phyloP scores from a whole-genome alignment of 164 flowering plant genomes.

The Vitis amurensis region DNA sequence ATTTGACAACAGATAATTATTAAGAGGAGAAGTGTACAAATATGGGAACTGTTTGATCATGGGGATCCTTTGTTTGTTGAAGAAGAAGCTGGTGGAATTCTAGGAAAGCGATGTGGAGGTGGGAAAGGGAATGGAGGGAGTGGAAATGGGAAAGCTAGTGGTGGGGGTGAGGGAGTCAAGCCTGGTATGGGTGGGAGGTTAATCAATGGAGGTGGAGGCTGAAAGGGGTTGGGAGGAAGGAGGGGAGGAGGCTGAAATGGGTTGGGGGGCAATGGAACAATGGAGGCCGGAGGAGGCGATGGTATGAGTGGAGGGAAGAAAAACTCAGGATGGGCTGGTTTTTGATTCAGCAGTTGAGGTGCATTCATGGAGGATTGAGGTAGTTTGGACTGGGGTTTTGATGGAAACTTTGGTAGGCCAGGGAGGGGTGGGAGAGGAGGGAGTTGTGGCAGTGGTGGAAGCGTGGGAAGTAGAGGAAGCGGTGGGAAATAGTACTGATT shows the following conservation, averaged over 20 bases:
- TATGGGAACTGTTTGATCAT: constrained; percentile 7
- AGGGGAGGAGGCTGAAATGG: constrained; percentile 19
- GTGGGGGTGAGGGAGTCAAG: constrained; percentile 28
- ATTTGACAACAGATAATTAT: not conserved
- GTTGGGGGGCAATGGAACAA: constrained; percentile 18
- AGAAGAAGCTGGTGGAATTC: constrained; percentile 49
- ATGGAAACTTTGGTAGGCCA: constrained; percentile 32
- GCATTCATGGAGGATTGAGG: not conserved
- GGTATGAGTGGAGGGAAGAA: constrained; percentile 22
- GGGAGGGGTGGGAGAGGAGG: constrained; percentile 26
- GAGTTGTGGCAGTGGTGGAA: constrained; percentile 19
- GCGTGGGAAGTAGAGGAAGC: constrained; percentile 20
- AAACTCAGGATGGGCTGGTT: constrained; percentile 3
- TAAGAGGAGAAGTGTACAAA: constrained; percentile 6
- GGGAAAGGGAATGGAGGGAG: constrained; percentile 39
- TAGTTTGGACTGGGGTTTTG: not conserved
- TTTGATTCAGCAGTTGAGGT: not conserved
- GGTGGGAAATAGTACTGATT: constrained; percentile 9
- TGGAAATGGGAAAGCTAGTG: constrained; percentile 30
- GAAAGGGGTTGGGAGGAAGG: not conserved
- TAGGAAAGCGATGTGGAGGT: constrained; percentile 44
- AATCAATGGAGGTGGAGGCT: constrained; percentile 5
- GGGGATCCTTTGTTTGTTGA: constrained; percentile 30
- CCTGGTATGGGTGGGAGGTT: constrained; percentile 28
- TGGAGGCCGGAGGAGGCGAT: constrained; percentile 30